phyloP scores from a whole-genome alignment of 257 asterid genomes.

The Solanum boliviense region DNA sequence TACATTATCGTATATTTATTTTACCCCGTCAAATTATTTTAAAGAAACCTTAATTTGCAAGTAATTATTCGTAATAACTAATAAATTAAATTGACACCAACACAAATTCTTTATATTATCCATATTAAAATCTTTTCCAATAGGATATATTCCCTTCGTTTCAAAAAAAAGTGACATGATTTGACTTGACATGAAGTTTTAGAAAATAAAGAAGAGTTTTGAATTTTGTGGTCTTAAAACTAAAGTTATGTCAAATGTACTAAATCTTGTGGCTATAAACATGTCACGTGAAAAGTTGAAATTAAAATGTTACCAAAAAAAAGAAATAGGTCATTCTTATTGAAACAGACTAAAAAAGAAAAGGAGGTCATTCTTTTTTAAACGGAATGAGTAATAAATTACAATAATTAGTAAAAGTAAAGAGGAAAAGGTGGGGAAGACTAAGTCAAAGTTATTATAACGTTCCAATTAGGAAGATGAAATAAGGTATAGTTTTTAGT shows the following conservation, averaged over 20 bases:
- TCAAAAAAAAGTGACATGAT: too few species aligned
- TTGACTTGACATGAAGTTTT: too few species aligned
- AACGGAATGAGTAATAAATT: not conserved
- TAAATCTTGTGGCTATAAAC: too few species aligned
- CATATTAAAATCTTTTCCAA: not conserved
- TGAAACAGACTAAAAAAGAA: too few species aligned
- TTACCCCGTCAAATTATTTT: not conserved
- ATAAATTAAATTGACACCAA: not conserved
- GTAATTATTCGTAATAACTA: not conserved
- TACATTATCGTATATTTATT: too few species aligned
- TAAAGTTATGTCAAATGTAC: too few species aligned
- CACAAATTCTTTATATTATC: not conserved
- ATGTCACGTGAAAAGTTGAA: too few species aligned
- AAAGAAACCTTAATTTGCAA: not conserved
- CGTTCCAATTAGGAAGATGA: not conserved
- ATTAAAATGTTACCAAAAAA: too few species aligned
- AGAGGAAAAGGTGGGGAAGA: not conserved
- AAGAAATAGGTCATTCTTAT: too few species aligned
- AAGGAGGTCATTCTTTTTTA: too few species aligned
- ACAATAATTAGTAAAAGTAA: not conserved
- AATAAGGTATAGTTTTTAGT: not conserved
- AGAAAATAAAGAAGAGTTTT: too few species aligned
- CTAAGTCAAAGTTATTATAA: not conserved
- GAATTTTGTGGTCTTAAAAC: too few species aligned
- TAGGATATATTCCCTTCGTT: not conserved